Evolutionary conservation across 1,139 yeast species (phyloP), one percentile per base, ranked within the genome.

Genomic region (Saccharomyces hybrid): DNA sequence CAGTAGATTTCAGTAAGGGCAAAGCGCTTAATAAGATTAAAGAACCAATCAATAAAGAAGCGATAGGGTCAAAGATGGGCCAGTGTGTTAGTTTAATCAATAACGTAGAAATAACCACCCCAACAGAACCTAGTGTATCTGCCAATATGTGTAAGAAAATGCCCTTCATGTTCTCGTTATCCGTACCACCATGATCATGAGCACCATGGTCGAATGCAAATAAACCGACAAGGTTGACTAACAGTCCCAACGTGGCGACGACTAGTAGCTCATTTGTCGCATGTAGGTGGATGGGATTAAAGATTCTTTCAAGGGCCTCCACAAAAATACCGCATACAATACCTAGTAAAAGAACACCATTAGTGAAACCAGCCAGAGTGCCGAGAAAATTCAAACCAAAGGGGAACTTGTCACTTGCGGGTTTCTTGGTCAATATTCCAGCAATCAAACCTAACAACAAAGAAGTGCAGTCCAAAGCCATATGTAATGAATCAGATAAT

Each of bases 91-190:
- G 58, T 55, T 81, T 82, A 24, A 87, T 83, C 46, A 86, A 70
- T 1, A 86, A 55, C 0, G 99, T 93, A 0, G 98, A 90, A 0
- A 88, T 71, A 11, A 95, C 93, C 26, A 95, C 99, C 4, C 99
- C 98, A 0, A 90, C 96, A 0, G 98, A 91, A 0, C 99, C 99
- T 34, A 95, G 75, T 0, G 99, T 93, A 65, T 93, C 99, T 0
- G 99, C 99, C 50, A 93, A 71, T 48, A 93, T 88, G 64, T 93
- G 99, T 48, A 93, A 74, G 63, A 93, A 93, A 9, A 93, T 89
- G 24, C 99, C 99, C 58, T 84, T 83, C 95, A 93, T 88, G 68
- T 93, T 93, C 64, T 91, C 96, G 67, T 88, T 88, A 29, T 71
- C 19, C 75, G 57, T 62, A 28, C 56, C 63, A 4, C 68, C 66